These are phyloP conservation scores for Pleurotus citrinopileatus DNA, from an alignment of 768 basidiomycete genomes.

Conservation along the genomic window DNA sequence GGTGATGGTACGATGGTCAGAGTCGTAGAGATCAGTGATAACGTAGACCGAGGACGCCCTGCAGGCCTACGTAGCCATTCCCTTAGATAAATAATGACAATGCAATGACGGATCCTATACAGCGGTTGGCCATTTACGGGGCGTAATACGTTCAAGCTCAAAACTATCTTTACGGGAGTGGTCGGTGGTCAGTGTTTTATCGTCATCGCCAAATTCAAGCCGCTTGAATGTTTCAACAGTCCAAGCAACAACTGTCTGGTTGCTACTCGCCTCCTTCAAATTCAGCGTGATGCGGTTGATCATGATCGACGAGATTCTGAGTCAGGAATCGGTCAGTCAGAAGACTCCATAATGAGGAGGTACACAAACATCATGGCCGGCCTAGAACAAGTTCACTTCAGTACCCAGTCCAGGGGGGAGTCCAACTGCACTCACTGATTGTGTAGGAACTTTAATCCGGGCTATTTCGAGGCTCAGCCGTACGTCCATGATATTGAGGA, in stretches of 20 bases:
- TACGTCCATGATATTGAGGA: not conserved
- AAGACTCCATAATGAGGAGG: not conserved
- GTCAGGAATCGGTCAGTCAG: not conserved
- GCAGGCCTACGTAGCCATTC: too few relatives aligned
- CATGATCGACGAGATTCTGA: slow-evolving; percentile 18
- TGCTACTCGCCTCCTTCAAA: slow-evolving; percentile 14
- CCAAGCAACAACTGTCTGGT: slow-evolving; percentile 9
- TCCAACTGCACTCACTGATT: slow-evolving; percentile 10
- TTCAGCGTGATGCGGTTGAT: slow-evolving; percentile 20
- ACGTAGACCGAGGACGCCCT: too few relatives aligned
- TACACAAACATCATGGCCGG: slow-evolving; percentile 14
- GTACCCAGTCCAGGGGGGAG: not conserved
- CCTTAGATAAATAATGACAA: too few relatives aligned
- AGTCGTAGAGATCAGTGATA: too few relatives aligned
- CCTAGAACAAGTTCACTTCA: not conserved
- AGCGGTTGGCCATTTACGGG: too few relatives aligned
- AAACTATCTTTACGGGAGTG: too few relatives aligned
- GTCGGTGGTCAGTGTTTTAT: too few relatives aligned
- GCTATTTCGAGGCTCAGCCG: not conserved
- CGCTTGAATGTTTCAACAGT: slow-evolving; percentile 9
- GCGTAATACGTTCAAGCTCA: too few relatives aligned
- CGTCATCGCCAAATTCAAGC: not conserved
- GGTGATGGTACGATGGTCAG: too few relatives aligned
- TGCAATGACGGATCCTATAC: too few relatives aligned
- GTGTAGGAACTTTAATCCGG: slow-evolving; percentile 10